Evolutionary conservation across 164 flowering plant genomes (phyloP).

Genomic region (Nelumbo lutea): DNA sequence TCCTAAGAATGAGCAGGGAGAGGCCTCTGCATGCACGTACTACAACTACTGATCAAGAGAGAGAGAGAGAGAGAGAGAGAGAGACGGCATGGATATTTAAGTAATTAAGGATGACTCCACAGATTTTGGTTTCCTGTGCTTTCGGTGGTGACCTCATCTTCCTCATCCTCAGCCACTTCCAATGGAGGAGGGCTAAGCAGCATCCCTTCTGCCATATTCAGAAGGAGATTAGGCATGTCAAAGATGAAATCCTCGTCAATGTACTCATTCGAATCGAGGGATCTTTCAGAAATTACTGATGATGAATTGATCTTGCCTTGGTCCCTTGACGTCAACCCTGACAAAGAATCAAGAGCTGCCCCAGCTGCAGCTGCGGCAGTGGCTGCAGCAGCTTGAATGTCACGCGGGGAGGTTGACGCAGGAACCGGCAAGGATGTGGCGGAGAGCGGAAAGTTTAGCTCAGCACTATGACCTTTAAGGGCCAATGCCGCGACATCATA

Average conservation of each 20-base stretch:
- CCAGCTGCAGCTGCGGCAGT: constrained; percentile 57
- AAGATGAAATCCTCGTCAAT: constrained; percentile 69
- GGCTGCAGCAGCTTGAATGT: constrained; percentile 57
- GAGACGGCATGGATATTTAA: not conserved
- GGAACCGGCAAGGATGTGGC: constrained; percentile 44
- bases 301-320: not conserved
- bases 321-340: not conserved
- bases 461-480: constrained; percentile 48
- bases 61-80: not conserved
- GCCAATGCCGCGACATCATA: constrained; percentile 67
- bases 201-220: constrained; percentile 82
- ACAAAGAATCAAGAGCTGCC: constrained; percentile 43
- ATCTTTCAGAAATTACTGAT: not conserved
- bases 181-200: constrained; percentile 72
- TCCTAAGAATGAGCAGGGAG: constrained; percentile 2
- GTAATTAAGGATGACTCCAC: constrained; percentile 40
- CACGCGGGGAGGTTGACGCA: constrained; percentile 43
- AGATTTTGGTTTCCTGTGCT: constrained; percentile 24
- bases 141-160: not conserved
- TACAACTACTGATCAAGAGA: not conserved
- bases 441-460: constrained; percentile 51
- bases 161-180: constrained; percentile 18
- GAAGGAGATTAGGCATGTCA: constrained; percentile 67
- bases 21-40: constrained; percentile 8
- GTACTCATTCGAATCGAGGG: constrained; percentile 22